Evolutionary conservation across 176 grass and related monocot genomes (phyloP).

Genomic region (Musa acuminata): DNA sequence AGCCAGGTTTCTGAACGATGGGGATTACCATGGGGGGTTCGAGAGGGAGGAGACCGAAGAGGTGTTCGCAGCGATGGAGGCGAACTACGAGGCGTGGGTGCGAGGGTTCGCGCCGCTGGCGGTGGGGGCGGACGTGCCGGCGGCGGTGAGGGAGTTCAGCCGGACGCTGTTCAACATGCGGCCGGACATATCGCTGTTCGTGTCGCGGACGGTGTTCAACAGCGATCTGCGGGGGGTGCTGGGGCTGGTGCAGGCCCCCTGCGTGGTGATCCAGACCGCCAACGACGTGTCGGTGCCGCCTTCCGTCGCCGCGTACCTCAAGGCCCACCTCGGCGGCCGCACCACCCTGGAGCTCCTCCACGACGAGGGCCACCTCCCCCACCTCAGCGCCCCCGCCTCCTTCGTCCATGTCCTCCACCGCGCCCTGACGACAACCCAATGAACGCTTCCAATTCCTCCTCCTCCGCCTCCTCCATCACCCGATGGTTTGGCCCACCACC

Average conservation of each 20-base stretch:
- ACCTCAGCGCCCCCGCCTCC: slow-evolving; percentile 76
- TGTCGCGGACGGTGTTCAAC: slow-evolving; percentile 82
- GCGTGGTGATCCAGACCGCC: slow-evolving; percentile 75
- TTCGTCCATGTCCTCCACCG: slow-evolving; percentile 65
- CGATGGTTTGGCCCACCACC: too few relatives aligned
- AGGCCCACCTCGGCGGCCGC: slow-evolving; percentile 58
- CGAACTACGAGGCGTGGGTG: slow-evolving; percentile 90
- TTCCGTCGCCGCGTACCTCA: slow-evolving; percentile 72
- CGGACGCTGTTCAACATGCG: slow-evolving; percentile 99
- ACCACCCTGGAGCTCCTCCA: slow-evolving; percentile 63
- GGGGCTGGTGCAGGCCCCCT: slow-evolving; percentile 55
- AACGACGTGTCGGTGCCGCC: slow-evolving; percentile 81
- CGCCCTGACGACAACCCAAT: slow-evolving; percentile 40
- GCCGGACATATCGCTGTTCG: slow-evolving; percentile 81
- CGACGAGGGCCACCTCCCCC: slow-evolving; percentile 86
- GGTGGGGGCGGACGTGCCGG: slow-evolving; percentile 80
- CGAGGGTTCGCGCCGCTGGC: slow-evolving; percentile 81
- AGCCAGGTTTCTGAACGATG: slow-evolving; percentile 68
- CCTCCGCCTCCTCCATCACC: not conserved
- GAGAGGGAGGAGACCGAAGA: slow-evolving; percentile 61
- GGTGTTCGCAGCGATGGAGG: slow-evolving; percentile 76
- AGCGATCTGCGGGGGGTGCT: slow-evolving; percentile 70
- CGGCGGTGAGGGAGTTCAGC: slow-evolving; percentile 94
- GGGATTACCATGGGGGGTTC: slow-evolving; percentile 80
- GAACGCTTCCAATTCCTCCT: too few relatives aligned